phyloP scores from a whole-genome alignment of 306 rosid genomes.

The Malus fusca region DNA sequence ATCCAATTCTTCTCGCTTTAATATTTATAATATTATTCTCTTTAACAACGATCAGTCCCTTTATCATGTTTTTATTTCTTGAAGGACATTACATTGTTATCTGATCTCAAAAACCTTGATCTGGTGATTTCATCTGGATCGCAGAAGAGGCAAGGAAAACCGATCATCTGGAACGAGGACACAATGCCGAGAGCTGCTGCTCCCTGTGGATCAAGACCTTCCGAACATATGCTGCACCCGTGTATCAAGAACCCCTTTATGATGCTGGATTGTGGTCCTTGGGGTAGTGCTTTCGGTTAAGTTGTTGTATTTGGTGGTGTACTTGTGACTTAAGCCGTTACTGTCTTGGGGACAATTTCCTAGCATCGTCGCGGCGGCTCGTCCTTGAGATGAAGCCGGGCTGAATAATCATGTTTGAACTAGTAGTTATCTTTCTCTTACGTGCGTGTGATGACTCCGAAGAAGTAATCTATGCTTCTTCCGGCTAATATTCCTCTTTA shows the following conservation, averaged over 20 bases:
- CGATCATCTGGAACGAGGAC: not conserved
- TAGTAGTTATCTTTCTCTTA: not conserved
- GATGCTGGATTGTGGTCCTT: not conserved
- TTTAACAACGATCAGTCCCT: not conserved
- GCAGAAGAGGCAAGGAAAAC: not conserved
- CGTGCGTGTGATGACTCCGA: not conserved
- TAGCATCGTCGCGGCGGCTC: not conserved
- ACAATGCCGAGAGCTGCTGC: not conserved
- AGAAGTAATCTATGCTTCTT: not conserved
- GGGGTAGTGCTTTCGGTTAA: not conserved
- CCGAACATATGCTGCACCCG: not conserved
- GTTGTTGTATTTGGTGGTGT: not conserved
- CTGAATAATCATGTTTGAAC: not conserved
- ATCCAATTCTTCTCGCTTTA: not conserved
- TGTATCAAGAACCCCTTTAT: not conserved
- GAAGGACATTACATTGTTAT: constrained; percentile 3
- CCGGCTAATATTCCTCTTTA: not conserved
- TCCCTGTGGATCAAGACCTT: not conserved
- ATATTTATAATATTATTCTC: not conserved
- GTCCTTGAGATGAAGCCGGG: not conserved
- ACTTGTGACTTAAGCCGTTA: not conserved
- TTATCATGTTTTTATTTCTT: not conserved
- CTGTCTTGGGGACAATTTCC: not conserved
- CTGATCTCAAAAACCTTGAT: not conserved
- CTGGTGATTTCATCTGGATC: constrained; percentile 8